A percentile compares a stretch with the other conserved stretches of the same genome.
Evolutionary conservation across 1,139 yeast species (phyloP).

Genomic region (Candida glucosophila): DNA sequence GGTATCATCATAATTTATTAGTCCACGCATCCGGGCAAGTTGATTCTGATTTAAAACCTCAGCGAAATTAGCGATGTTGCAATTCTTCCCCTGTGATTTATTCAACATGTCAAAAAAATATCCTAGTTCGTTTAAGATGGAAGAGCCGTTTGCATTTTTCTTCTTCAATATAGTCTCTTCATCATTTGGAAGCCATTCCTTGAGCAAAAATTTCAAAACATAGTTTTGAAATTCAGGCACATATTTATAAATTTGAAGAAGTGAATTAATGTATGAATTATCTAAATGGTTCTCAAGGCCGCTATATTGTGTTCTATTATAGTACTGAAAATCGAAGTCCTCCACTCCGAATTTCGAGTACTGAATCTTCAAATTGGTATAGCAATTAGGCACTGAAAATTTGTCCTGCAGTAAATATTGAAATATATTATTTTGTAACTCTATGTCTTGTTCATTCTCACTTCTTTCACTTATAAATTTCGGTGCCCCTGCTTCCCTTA

Average conservation of each 20-base stretch:
- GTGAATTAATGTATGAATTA: conserved; percentile 71
- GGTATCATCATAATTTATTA: conserved; percentile 44
- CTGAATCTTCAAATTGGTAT: conserved; percentile 64
- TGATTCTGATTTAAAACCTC: conserved; percentile 35
- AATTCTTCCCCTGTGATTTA: conserved; percentile 66
- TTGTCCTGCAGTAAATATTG: conserved; percentile 17
- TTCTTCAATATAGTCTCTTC: conserved; percentile 15
- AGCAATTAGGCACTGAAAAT: conserved; percentile 52
- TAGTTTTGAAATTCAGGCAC: conserved; percentile 64
- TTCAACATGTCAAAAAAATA: conserved; percentile 86
- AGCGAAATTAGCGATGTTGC: conserved; percentile 65
- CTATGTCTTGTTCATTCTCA: conserved; percentile 4
- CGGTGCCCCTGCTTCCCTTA: conserved; percentile 29
- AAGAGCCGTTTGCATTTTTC: conserved; percentile 36
- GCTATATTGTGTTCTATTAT: conserved; percentile 66
- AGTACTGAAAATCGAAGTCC: conserved; percentile 85
- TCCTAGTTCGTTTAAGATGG: conserved; percentile 73
- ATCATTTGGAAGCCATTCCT: conserved; percentile 49
- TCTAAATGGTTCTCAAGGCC: conserved; percentile 86
- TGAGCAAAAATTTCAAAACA: conserved; percentile 45
- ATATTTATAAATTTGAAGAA: conserved; percentile 77
- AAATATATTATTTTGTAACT: conserved; percentile 17
- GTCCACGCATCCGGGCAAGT: conserved; percentile 40
- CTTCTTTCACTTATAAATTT: conserved; percentile 67
- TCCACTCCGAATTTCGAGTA: conserved; percentile 90